Evolutionary conservation across 495 filamentous ascomycete genomes (phyloP), one percentile per base, ranked within the genome.

Genomic region (Aspergillus affinis): DNA sequence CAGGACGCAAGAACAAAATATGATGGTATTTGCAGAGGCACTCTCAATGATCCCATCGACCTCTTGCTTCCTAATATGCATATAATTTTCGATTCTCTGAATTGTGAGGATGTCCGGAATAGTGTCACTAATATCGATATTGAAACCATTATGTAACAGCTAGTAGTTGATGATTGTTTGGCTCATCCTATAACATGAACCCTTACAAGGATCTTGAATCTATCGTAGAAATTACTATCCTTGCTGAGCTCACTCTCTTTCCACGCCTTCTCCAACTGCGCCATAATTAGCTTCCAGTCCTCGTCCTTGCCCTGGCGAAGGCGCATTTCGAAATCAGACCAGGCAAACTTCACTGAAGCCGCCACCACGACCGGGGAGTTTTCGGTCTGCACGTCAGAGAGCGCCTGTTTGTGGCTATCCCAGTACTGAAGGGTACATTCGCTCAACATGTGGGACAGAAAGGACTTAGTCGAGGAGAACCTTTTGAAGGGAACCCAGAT

Each of bases 121-220:
- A 0, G 95, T 98, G 71, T 99, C 94, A 74, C 94, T 95, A 61
- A 99, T 98, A 75, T 95, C 94, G 61, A 99, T 97, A 75, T 91
- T 96, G 77, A 95, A 94, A 48, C 94, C 94, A 69, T 97, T 89
- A 74, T 99, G 95, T n/a, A 98, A 79, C 12, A 99, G 84, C 94
- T 93, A 98, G 75, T 97, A 97, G 69, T 91, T 91, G 61, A 98
- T 88, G 45, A 98, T 92, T 17, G 88, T 85, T 73, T 99, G 94
- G 8, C 12, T 52, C 50, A 52, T 15, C 23, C 23, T 9, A 15
- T 52, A 20, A 57, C 32, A 29, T 61, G 59, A 44, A 61, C 45
- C 53, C 47, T 30, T 20, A 61, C 59, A 19, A 30, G 32, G 18
- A 61, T 29, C 53, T 27, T 52, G n/a, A 61, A 61, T 0, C 23